phyloP scores from a whole-genome alignment of 2,329 filamentous ascomycete genomes.

The Botryosphaeria dothidea region DNA sequence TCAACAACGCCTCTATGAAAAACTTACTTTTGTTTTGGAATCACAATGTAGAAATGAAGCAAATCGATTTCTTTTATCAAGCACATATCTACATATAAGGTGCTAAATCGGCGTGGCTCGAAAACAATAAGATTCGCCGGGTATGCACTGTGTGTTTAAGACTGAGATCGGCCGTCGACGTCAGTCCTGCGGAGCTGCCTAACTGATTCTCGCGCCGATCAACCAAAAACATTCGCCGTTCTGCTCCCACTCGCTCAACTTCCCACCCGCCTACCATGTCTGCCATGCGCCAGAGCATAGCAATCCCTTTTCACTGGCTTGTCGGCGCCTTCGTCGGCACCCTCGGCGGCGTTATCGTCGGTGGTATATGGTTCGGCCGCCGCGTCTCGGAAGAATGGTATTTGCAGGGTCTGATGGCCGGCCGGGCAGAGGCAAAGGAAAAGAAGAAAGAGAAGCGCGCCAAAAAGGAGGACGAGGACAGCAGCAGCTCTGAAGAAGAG shows the following conservation, averaged over 20 bases:
- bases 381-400: slow-evolving; percentile 10
- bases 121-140: not conserved
- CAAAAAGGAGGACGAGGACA: slow-evolving; percentile 32
- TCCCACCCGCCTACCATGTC: not conserved
- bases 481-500: slow-evolving; percentile 41
- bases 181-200: too few species aligned
- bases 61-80: too few species aligned
- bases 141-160: not conserved
- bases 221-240: not conserved
- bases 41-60: too few species aligned
- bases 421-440: slow-evolving; percentile 23
- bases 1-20: too few species aligned
- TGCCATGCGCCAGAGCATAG: not conserved
- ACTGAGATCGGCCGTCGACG: slow-evolving; percentile 13
- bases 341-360: slow-evolving; percentile 12
- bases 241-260: not conserved
- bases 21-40: too few species aligned
- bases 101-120: too few species aligned
- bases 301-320: slow-evolving; percentile 10
- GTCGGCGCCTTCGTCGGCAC: slow-evolving; percentile 6
- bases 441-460: slow-evolving; percentile 18
- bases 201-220: not conserved
- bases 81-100: too few species aligned
- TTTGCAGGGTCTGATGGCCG: slow-evolving; percentile 3
- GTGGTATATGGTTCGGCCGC: slow-evolving; percentile 4